Percentiles rank a stretch among this genome's conserved stretches.
Evolutionary conservation across 352 stramenopile genomes (phyloP).

Genomic region (Globisporangium paroecandrum): DNA sequence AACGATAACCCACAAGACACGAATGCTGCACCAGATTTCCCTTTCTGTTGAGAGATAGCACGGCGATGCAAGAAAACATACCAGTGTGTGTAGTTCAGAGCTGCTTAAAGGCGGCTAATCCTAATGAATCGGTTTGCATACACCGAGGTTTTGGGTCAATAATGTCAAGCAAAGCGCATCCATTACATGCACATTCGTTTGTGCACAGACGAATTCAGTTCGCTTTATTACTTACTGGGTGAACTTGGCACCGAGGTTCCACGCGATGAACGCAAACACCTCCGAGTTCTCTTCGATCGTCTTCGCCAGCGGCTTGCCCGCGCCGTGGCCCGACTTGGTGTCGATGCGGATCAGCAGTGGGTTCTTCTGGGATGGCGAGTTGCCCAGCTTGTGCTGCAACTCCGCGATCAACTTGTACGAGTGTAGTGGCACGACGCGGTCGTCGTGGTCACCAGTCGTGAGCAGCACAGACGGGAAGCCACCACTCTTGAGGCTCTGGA

Average conservation of each 20-base stretch:
- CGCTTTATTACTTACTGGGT: conserved; percentile 3
- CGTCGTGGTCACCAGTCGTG: conserved; percentile 89
- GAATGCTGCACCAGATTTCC: no score
- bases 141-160: background rate
- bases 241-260: conserved; percentile 8
- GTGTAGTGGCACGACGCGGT: conserved; percentile 88
- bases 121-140: background rate
- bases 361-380: conserved; percentile 50
- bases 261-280: conserved; percentile 8
- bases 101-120: conserved; percentile 4
- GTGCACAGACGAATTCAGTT: conserved; percentile 3
- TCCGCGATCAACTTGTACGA: conserved; percentile 90
- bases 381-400: conserved; percentile 76
- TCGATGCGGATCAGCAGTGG: conserved; percentile 89
- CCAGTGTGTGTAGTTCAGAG: background rate
- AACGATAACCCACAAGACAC: no score
- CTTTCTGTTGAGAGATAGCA: no score
- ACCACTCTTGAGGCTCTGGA: conserved; percentile 48
- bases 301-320: conserved; percentile 87
- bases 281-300: conserved; percentile 77
- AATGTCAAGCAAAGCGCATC: background rate
- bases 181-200: background rate
- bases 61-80: background rate
- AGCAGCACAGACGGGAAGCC: conserved; percentile 82
- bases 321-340: conserved; percentile 85